Evolutionary conservation across 176 grass and related monocot genomes (phyloP), one percentile per base, ranked within the genome.

Genomic region (Oryza glumipatula): DNA sequence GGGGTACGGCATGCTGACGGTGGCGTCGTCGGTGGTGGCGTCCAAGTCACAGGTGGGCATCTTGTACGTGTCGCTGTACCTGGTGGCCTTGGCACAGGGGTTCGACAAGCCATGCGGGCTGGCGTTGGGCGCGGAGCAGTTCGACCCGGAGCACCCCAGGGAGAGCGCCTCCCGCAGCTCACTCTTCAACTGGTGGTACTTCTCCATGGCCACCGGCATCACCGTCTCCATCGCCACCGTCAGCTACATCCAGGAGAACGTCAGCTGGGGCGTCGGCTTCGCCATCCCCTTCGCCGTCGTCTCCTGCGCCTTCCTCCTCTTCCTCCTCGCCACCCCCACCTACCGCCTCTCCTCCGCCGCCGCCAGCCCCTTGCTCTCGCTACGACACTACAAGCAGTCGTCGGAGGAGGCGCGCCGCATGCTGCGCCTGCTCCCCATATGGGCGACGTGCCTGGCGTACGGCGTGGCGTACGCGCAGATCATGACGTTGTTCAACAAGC

Each of bases 131-230:
- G 90, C 93, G 0, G 93, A 94, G 68, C 89, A 94, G 56, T 95
- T 95, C 82, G 90, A 95, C 78, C 17, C 79, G 3, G 58, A 76
- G 17, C 74, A 92, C 78, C 82, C 64, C 2, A 35, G 43, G 35
- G 90, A 90, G 78, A 19, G 73, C 82, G 74, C 63, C 48, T 45
- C 68, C 17, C 78, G 79, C 21, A 88, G 71, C 12, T 88, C 93
- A 30, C 89, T 95, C 87, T 95, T 95, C 90, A 92, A 95, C 70
- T 92, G 90, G 90, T 95, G 85, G 85, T 92, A 81, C 70, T 90
- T 92, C 54, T 60, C 15, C 65, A 52, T 88, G 65, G 79, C 77
- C 52, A 0, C 36, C 3, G 93, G 93, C 54, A 83, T 77, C 70
- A 36, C 38, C 26, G 21, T 81, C 0, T n/a, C 82, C 1, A 48